phyloP scores from a whole-genome alignment of 2,329 filamentous ascomycete genomes.

The Xylaria sp. region DNA sequence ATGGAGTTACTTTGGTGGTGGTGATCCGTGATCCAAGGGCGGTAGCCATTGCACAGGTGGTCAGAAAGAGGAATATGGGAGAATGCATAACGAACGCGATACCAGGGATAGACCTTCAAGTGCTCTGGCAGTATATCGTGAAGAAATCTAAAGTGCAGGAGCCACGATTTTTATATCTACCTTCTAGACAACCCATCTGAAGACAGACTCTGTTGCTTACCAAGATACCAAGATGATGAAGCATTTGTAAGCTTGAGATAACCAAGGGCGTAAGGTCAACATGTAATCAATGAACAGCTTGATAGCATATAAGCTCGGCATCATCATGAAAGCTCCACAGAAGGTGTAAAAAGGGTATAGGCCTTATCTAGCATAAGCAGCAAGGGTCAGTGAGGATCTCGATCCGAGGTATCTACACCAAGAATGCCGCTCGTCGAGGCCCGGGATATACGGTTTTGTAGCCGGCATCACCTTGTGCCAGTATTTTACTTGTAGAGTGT shows the following conservation, averaged over 20 bases:
- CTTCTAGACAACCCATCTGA: not conserved
- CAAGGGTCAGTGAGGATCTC: too few species aligned
- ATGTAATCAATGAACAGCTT: not conserved
- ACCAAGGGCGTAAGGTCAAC: not conserved
- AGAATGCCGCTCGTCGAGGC: too few species aligned
- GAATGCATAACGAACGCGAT: not conserved
- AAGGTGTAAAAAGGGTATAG: not conserved
- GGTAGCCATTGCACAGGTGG: not conserved
- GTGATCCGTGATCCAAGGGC: not conserved
- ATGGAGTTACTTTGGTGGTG: not conserved
- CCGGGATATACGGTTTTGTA: too few species aligned
- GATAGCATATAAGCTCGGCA: not conserved
- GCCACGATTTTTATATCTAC: not conserved
- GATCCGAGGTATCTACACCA: too few species aligned
- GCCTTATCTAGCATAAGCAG: not conserved
- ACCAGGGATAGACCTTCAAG: too few species aligned
- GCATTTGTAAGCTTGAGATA: not conserved
- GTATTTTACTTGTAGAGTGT: too few species aligned
- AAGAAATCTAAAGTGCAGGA: not conserved
- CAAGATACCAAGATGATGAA: not conserved
- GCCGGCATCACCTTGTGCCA: too few species aligned
- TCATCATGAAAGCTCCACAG: not conserved
- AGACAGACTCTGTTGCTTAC: not conserved
- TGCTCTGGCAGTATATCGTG: not conserved
- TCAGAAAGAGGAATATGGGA: not conserved